Conservation (phyloP, 2,329 filamentous ascomycete genomes). For the Elsinoe arachidis region DNA sequence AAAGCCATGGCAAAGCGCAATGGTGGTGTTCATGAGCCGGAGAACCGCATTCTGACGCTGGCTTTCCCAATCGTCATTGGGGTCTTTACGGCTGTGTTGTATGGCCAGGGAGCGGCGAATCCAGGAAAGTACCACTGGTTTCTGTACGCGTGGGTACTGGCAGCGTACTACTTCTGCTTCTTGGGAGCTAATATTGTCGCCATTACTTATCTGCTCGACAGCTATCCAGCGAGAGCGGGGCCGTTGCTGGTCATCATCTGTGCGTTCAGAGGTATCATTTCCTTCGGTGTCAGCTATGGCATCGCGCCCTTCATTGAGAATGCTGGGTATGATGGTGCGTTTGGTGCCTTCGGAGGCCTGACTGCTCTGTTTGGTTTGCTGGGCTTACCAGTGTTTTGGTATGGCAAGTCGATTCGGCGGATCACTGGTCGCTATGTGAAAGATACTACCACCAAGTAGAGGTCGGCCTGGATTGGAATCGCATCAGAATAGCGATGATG, state of each 20-base stretch:
- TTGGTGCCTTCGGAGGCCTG: conserved; percentile 13
- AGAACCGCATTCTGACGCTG: conserved; percentile 31
- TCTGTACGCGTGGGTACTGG: conserved; percentile 19
- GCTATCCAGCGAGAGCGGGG: conserved; percentile 35
- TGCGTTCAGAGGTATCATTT: conserved; percentile 39
- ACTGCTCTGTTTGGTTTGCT: neutral
- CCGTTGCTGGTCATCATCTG: conserved; percentile 40
- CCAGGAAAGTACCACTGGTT: conserved; percentile 22
- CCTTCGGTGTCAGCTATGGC: conserved; percentile 36
- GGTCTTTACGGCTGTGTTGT: conserved; percentile 31
- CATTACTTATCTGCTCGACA: conserved; percentile 39
- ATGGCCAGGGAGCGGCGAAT: conserved; percentile 29
- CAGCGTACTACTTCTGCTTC: conserved; percentile 29
- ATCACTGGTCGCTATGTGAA: neutral
- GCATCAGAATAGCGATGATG: neutral
- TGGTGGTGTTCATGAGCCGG: conserved; percentile 35
- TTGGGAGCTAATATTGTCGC: conserved; percentile 38
- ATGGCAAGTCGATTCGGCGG: neutral
- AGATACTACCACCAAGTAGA: neutral
- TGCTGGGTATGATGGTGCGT: conserved; percentile 27
- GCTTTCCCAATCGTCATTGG: conserved; percentile 33
- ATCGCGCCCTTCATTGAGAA: conserved; percentile 27
- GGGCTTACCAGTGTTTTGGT: neutral
- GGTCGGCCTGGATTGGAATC: neutral
- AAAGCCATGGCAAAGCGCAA: conserved; percentile 30